Conservation (phyloP, 306 rosid genomes). For the Comarum palustre region DNA sequence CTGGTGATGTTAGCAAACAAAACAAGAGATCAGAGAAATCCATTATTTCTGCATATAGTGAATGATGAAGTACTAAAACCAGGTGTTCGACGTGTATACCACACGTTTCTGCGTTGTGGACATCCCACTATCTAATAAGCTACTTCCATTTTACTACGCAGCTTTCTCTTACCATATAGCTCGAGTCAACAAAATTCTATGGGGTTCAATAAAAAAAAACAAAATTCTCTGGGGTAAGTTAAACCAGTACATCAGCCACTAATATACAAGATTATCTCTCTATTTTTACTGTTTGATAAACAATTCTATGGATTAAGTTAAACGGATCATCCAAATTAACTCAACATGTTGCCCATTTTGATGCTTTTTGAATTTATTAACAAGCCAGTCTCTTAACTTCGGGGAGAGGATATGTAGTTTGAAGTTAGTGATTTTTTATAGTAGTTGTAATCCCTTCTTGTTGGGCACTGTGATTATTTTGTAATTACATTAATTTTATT, state of each 20-base stretch:
- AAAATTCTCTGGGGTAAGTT: neutral
- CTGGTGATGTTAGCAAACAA: constrained; percentile 27
- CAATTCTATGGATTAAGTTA: neutral
- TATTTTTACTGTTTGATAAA: neutral
- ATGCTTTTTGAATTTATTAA: no score
- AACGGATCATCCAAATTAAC: no score
- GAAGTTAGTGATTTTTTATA: no score
- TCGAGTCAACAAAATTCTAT: no score
- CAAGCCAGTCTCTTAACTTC: no score
- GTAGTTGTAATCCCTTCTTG: no score
- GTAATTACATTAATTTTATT: no score
- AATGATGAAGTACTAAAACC: neutral
- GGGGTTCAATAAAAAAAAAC: neutral
- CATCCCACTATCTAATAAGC: constrained; percentile 32
- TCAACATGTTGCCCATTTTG: no score
- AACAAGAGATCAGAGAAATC: constrained; percentile 14
- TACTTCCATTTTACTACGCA: neutral
- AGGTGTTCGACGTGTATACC: constrained; percentile 8
- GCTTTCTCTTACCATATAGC: neutral
- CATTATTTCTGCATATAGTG: neutral
- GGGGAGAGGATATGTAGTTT: no score
- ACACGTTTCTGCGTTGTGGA: constrained; percentile 42
- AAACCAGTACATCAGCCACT: neutral
- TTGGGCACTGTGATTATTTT: no score
- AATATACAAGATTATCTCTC: neutral